Percentiles rank a stretch among this genome's conserved stretches.
phyloP scores from a whole-genome alignment of 1,284 basidiomycete genomes.

The Ganoderma meredithae region DNA sequence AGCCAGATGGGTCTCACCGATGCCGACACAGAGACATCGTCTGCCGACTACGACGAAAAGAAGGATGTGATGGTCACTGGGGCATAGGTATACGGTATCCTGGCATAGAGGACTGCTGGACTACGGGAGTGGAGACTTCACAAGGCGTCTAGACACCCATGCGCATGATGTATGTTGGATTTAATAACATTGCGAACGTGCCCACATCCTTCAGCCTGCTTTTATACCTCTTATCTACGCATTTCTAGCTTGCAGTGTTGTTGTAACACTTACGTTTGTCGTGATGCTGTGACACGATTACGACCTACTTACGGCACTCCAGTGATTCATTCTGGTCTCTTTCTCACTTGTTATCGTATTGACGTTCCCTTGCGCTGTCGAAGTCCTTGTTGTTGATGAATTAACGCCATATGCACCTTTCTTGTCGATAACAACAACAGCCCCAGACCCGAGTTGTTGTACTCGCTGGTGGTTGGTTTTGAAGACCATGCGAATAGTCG shows the following conservation, averaged over 20 bases:
- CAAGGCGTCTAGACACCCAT: background rate
- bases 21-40: slow-evolving; percentile 22
- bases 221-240: background rate
- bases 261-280: background rate
- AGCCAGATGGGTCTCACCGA: slow-evolving; percentile 64
- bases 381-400: background rate
- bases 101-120: background rate
- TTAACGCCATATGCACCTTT: background rate
- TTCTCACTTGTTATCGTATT: background rate
- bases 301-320: background rate
- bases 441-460: too few species aligned
- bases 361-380: background rate
- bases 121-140: background rate
- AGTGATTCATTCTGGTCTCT: background rate
- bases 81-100: slow-evolving; percentile 2
- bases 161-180: background rate
- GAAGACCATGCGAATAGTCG: too few species aligned
- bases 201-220: background rate
- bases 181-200: background rate
- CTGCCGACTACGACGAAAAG: slow-evolving; percentile 28
- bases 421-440: background rate
- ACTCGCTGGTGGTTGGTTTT: too few species aligned
- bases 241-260: background rate
- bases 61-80: slow-evolving; percentile 6
- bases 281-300: slow-evolving; percentile 1